phyloP scores from a whole-genome alignment of 371 early-diverging fungal genomes.

The Encephalitozoon cuniculi region DNA sequence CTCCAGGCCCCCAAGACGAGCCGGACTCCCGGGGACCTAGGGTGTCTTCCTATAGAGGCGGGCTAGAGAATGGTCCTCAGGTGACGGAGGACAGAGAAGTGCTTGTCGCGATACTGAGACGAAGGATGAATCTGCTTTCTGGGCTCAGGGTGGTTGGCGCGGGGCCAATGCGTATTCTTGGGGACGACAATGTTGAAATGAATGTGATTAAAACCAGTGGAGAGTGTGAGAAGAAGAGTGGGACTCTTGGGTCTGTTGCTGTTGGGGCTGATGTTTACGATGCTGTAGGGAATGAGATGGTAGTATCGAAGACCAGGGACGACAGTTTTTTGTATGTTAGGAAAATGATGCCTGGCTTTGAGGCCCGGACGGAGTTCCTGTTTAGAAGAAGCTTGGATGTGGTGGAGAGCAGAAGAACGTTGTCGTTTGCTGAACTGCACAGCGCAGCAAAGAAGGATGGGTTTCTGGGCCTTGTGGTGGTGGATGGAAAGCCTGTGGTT shows the following conservation, averaged over 20 bases:
- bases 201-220: neutral
- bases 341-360: neutral
- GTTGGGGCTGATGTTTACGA: neutral
- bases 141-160: neutral
- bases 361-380: neutral
- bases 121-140: neutral
- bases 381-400: neutral
- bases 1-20: neutral
- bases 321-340: neutral
- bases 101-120: neutral
- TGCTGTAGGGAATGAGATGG: neutral
- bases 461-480: neutral
- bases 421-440: neutral
- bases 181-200: neutral
- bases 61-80: neutral
- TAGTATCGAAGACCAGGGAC: neutral
- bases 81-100: neutral
- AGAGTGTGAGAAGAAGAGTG: neutral
- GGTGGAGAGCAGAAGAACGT: neutral
- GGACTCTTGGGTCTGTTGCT: neutral
- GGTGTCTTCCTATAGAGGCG: neutral
- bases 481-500: neutral
- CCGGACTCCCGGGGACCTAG: neutral
- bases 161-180: neutral
- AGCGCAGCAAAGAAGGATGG: too few relatives aligned